Percentiles rank a stretch among this genome's conserved stretches.
Evolutionary conservation across 768 basidiomycete species (phyloP).

Genomic region (Rhodotorula toruloides): DNA sequence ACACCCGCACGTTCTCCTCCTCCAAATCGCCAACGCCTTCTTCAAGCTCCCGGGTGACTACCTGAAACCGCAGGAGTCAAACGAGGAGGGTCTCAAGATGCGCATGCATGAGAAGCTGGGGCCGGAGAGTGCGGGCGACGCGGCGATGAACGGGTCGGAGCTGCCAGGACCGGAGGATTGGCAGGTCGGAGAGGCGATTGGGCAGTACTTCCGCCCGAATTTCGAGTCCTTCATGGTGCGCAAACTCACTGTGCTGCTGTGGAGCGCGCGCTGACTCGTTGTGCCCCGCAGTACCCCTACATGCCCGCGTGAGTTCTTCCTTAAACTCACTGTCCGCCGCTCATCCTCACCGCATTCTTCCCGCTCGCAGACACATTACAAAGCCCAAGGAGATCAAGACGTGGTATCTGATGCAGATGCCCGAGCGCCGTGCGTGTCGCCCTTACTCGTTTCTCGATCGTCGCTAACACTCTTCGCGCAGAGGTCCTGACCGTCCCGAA

Average conservation of each 20-base stretch:
- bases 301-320: constrained; percentile 32
- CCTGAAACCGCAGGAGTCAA: constrained; percentile 91
- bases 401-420: constrained; percentile 90
- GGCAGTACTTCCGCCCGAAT: constrained; percentile 97
- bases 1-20: constrained; percentile 85
- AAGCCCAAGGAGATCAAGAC: constrained; percentile 99
- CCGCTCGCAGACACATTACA: constrained; percentile 89
- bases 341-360: constrained; percentile 64
- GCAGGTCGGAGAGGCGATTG: constrained; percentile 94
- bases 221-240: constrained; percentile 98
- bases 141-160: constrained; percentile 42
- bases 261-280: neutral
- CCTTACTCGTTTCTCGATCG: neutral
- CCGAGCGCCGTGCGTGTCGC: constrained; percentile 69
- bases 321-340: neutral
- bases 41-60: constrained; percentile 99
- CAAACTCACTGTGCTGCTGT: constrained; percentile 28
- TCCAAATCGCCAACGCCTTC: constrained; percentile 97
- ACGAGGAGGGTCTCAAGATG: constrained; percentile 80
- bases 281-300: constrained; percentile 39
- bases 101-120: constrained; percentile 58
- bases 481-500: constrained; percentile 94
- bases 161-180: constrained; percentile 73
- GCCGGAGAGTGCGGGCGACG: neutral
- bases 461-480: constrained; percentile 44